phyloP scores from a whole-genome alignment of 257 asterid genomes.

The Osmanthus fragrans region DNA sequence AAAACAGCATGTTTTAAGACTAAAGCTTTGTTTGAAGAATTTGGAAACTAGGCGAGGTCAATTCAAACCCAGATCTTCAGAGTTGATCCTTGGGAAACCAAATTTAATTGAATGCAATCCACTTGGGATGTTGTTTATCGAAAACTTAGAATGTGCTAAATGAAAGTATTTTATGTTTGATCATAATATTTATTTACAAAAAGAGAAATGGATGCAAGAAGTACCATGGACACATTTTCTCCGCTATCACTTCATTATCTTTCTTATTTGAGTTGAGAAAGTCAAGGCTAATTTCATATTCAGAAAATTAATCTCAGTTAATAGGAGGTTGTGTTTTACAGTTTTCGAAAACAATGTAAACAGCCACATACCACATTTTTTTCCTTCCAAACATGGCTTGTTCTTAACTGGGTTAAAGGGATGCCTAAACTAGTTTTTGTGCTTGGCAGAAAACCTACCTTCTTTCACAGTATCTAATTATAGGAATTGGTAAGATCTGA shows the following conservation, averaged over 20 bases:
- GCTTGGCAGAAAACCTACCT: not conserved
- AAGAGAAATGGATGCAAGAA: not conserved
- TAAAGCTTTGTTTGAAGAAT: constrained; percentile 1
- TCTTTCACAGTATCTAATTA: not conserved
- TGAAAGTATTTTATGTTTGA: not conserved
- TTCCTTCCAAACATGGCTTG: not conserved
- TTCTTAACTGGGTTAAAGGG: not conserved
- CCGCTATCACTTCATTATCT: not conserved
- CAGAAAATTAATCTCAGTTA: not conserved
- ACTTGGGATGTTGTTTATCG: not conserved
- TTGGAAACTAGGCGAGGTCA: not conserved
- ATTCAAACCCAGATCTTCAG: constrained; percentile 1
- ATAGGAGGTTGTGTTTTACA: not conserved
- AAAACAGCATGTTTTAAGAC: constrained; percentile 2
- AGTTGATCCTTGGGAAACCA: not conserved
- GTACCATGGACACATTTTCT: not conserved
- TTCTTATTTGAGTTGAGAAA: not conserved
- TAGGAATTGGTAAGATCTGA: not conserved
- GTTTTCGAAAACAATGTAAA: not conserved
- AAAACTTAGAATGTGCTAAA: not conserved
- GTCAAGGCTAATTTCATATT: not conserved
- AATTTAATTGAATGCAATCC: not conserved
- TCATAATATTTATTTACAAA: not conserved
- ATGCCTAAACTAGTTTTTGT: constrained; percentile 5
- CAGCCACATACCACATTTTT: not conserved